phyloP scores from a whole-genome alignment of 495 filamentous ascomycete genomes.

The Penicillium crystallinum region DNA sequence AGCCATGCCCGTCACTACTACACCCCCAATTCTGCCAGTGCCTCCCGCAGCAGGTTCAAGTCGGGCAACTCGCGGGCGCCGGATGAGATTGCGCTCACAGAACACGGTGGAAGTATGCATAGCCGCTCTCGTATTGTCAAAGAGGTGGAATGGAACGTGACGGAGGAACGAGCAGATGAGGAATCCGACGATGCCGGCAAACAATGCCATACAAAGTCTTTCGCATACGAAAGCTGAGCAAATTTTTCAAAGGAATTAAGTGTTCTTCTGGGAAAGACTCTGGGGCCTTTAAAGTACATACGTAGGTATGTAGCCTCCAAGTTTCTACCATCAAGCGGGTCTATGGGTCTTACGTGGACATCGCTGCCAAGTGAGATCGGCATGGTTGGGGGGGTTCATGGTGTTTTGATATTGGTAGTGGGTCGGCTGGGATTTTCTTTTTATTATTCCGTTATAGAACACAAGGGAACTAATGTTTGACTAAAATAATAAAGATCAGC shows the following conservation, averaged over 20 bases:
- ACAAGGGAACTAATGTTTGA: background rate
- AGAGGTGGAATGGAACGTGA: constrained; percentile 11
- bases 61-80: constrained; percentile 9
- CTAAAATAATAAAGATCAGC: background rate
- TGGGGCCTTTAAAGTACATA: too few relatives aligned
- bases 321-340: background rate
- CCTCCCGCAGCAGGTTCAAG: constrained; percentile 10
- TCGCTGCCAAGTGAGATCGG: background rate
- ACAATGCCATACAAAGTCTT: background rate
- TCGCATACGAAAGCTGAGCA: background rate
- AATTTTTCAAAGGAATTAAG: too few relatives aligned
- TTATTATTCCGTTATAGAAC: background rate
- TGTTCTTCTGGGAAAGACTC: too few relatives aligned
- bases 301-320: background rate
- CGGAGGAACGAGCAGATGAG: constrained; percentile 3
- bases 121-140: constrained; percentile 4
- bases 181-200: too few relatives aligned
- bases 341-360: background rate
- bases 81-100: constrained; percentile 15
- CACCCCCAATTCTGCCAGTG: background rate
- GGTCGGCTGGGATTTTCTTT: background rate
- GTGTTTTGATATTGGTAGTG: background rate
- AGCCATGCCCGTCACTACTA: background rate
- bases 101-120: constrained; percentile 3
- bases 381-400: background rate